These are phyloP conservation scores for Solanum tarijense DNA, from an alignment of 257 asterid genomes.

Conservation along the genomic window DNA sequence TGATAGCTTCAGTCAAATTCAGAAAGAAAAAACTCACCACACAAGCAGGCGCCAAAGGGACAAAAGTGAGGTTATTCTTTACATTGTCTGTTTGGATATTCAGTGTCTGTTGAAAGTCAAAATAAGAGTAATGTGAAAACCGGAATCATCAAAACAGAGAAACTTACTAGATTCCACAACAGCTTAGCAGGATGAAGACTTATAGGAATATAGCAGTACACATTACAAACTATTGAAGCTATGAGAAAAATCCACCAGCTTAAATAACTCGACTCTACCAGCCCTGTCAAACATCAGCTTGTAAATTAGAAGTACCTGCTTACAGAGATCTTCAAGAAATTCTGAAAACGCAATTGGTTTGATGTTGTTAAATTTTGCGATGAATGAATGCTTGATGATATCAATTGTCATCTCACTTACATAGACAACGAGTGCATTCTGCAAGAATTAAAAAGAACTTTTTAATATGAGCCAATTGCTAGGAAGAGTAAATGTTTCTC, in stretches of 20 bases:
- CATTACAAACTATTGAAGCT: neutral
- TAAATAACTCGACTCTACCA: neutral
- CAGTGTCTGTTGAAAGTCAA: constrained; percentile 38
- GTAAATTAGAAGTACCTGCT: constrained; percentile 47
- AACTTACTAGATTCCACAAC: neutral
- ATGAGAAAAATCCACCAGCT: neutral
- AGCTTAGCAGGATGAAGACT: neutral
- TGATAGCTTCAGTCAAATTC: neutral
- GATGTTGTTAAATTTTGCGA: constrained; percentile 86
- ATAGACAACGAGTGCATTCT: constrained; percentile 83
- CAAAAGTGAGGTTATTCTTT: constrained; percentile 61
- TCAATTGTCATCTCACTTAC: constrained; percentile 82
- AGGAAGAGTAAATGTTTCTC: neutral
- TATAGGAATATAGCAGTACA: neutral
- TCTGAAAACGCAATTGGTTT: constrained; percentile 93
- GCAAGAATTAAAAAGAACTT: constrained; percentile 27
- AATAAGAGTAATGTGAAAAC: neutral
- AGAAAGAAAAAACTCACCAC: constrained; percentile 46
- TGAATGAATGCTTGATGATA: constrained; percentile 81
- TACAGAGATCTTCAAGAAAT: constrained; percentile 91
- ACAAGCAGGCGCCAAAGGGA: constrained; percentile 96
- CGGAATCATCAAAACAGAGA: neutral
- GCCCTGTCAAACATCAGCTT: neutral
- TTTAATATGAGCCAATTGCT: neutral
- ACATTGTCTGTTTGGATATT: constrained; percentile 55